Evolutionary conservation across 495 filamentous ascomycete genomes (phyloP).

Genomic region (Bacidia rubella): DNA sequence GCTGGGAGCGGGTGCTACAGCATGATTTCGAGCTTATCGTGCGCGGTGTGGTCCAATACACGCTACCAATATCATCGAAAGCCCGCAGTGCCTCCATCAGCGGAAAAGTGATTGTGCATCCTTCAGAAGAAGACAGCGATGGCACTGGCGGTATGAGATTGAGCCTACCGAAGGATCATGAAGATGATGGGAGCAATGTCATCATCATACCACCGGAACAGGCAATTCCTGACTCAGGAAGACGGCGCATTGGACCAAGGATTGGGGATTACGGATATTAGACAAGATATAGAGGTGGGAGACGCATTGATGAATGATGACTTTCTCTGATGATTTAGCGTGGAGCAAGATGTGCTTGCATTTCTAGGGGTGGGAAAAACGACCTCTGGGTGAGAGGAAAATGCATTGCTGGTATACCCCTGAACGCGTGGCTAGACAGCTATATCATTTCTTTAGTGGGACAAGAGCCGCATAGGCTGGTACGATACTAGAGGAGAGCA

Average conservation of each 20-base stretch:
- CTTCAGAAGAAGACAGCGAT: conserved; percentile 24
- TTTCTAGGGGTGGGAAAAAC: background rate
- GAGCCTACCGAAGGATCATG: background rate
- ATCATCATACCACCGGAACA: conserved; percentile 2
- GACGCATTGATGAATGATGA: background rate
- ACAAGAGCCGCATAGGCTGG: background rate
- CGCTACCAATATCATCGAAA: conserved; percentile 64
- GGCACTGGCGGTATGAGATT: background rate
- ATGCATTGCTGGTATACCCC: background rate
- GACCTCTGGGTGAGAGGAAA: background rate
- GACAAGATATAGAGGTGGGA: background rate
- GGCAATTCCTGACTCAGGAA: background rate
- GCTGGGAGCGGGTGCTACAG: conserved; percentile 83
- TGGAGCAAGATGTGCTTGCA: background rate
- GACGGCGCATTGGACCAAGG: too few species aligned
- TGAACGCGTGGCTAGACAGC: conserved; percentile 1
- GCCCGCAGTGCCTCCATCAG: conserved; percentile 42
- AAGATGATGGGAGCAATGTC: conserved; percentile 5
- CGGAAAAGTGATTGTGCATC: conserved; percentile 36
- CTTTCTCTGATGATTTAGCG: background rate
- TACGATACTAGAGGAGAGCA: too few species aligned
- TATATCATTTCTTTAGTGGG: background rate
- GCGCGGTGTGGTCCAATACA: conserved; percentile 78
- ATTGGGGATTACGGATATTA: background rate
- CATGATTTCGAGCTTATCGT: conserved; percentile 88